Evolutionary conservation across 441 rosid genomes (phyloP), one percentile per base, ranked within the genome.

Genomic region (Erodium trifolium): DNA sequence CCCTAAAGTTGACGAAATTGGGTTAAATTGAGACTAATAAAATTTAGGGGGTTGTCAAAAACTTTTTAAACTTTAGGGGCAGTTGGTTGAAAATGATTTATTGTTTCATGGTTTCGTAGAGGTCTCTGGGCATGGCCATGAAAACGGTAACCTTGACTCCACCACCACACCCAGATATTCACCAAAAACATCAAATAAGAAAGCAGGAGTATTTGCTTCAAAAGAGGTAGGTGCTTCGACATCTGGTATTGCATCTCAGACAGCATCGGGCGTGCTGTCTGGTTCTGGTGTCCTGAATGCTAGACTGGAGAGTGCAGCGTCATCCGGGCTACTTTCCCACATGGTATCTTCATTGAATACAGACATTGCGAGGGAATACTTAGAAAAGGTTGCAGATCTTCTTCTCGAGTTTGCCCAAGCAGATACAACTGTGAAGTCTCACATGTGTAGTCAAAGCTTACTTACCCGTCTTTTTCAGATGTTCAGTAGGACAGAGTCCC

Each of bases 401-500:
- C 86, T 92, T 63, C 95, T 90, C 69, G 99, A 92, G 88, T 92
- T 94, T 88, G 86, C 99, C 60, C 91, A 89, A 78, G 98, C 99
- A 23, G 98, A 90, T 74, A 89, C 98, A 7, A 80, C 85, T 27
- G 99, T 94, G 13, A 94, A 94, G 77, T 90, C 96, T 64, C 87
- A 83, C 75, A 87, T 92, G 98, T 94, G 90, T 73, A 88, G 96
- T 85, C 97, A 86, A 85, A 88, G 96, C 77, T 81, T 91, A 81
- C 98, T 94, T 75, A 81, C 80, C 79, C 94, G 98, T 70, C 97
- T 94, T 76, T 90, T 94, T 81, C 96, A 87, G 78, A 94, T 94
- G 98, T 90, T 90, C 81, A 88, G 88, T 76, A 89, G 91, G 75
- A 83, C 84, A 76, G 98, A 92, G 70, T 94, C 85, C 55, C 97